A percentile compares a stretch with the other conserved stretches of the same genome.
phyloP scores from a whole-genome alignment of 2,329 filamentous ascomycete genomes.

The Cladosporium austrohemisphaericum region DNA sequence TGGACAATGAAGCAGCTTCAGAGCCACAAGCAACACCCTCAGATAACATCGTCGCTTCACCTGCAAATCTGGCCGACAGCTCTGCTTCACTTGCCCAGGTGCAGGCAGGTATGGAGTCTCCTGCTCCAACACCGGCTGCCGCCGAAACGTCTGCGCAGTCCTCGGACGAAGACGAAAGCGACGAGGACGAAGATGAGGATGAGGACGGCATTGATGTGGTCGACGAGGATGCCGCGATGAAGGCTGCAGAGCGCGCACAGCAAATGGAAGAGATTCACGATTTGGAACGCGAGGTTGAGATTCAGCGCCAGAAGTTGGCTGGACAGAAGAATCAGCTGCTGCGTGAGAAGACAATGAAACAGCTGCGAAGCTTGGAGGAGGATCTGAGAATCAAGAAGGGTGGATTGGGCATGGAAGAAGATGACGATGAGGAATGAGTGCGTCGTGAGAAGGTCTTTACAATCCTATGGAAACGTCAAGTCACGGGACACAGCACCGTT shows the following conservation, averaged over 20 bases:
- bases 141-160: conserved; percentile 25
- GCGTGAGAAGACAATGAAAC: conserved; percentile 47
- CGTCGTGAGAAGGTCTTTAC: not conserved
- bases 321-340: conserved; percentile 47
- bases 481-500: conserved; percentile 1
- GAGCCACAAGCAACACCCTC: conserved; percentile 20
- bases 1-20: conserved; percentile 27
- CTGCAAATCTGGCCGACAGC: conserved; percentile 26
- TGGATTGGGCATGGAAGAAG: conserved; percentile 36
- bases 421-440: conserved; percentile 23
- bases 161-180: conserved; percentile 36
- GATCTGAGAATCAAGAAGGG: conserved; percentile 53
- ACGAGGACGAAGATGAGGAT: conserved; percentile 47
- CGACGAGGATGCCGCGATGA: conserved; percentile 51
- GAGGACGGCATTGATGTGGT: conserved; percentile 41
- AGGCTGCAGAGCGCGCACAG: conserved; percentile 45
- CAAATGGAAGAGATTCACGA: conserved; percentile 54
- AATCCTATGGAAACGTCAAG: no score
- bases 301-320: conserved; percentile 34
- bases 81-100: conserved; percentile 26
- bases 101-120: conserved; percentile 19
- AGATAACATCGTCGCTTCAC: conserved; percentile 26
- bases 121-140: conserved; percentile 23
- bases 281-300: conserved; percentile 49
- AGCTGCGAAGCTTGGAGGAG: conserved; percentile 49